Base-by-base conservation (phyloP, 768 basidiomycete genomes). In the Tylopilus balloui region DNA sequence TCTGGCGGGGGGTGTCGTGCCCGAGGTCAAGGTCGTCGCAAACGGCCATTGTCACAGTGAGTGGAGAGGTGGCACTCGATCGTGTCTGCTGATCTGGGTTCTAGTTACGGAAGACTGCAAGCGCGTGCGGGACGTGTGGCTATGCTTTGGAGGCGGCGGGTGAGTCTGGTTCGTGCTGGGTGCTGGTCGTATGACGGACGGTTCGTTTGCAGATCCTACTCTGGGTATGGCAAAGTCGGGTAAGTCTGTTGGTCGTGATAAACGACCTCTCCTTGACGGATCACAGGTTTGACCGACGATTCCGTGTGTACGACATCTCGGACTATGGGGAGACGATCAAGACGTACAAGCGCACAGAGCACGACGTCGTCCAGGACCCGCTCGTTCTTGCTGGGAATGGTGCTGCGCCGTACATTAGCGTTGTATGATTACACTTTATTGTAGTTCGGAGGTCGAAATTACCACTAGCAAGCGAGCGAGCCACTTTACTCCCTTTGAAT, bases 251-350 rank as follows among this genome's bases (percentile, higher is more conserved):
- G 27, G 35, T 31, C n/a, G 29, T 38, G 8, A 41, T 15, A 19
- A 23, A 17, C 28, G 35, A 21, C n/a, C 31, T 32, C 34, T 12
- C 47, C 45, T 59, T 19, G 27, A 38, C n/a, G 15, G 13, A 53
- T 43, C 27, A 25, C 43, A 87, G 86, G 13, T 96, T 97, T 64
- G 90, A 96, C 66, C 81, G 94, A 15, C 79, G 95, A 35, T 92
- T 95, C 76, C 77, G 95, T 8, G 73, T 97, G 38, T 98, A 86
- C 66, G 82, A 92, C 21, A 76, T 98, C 44, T 86, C 84, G 15
- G 83, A 92, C 53, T 97, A 78, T 58, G 95, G 95, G 38, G 95
- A 98, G 75, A 93, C 81, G 6, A 90, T 98, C 63, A 73, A 76
- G 63, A 95, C 95, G 31, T 82, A 88, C 67, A 96, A 96, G 68